Base-by-base conservation (phyloP, 257 asterid genomes). In the Gynochthodes officinalis region DNA sequence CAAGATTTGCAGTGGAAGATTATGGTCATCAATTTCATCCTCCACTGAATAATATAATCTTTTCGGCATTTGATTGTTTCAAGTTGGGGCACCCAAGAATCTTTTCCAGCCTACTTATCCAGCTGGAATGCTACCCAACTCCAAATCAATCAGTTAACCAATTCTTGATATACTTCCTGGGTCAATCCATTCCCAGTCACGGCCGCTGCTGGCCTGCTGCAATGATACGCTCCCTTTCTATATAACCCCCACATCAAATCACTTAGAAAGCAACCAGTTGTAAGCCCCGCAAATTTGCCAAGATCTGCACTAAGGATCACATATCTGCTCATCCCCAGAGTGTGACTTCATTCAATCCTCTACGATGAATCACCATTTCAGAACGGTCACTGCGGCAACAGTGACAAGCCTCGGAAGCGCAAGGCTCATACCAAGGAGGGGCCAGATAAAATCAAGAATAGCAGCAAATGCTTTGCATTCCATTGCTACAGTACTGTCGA, bases 381-480 rank as follows among this genome's bases (percentile, higher is more conserved):
- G 75, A 44, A 49, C 73, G 27, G 77, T 33, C 3, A 42, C 77
- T 53, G 72, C 73, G 19, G 75, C 85, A 71, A 64, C 82, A 50
- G 63, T 71, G 28, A 63, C 69, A 62, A 62, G 81, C 33, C 40
- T 75, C 19, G 69, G 76, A 30, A 64, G 60, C 48, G 18, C 76
- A 21, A 73, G 81, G 72, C 79, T 81, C 8, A 28, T 76, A 8
- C 89, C 89, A 2, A 80, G 68, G 60, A 84, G 89, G 68, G 87
- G 91, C 6, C 86, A 81, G n/a, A 75, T 86, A 44, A 84, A 86
- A 73, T 73, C 65, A 32, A 82, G 84, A 74, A 84, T 84, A 6
- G 85, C 85, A 60, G 81, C 82, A 37, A 81, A 77, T 70, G 86
- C 86, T 67, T 59, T 86, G 5, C 79, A 78, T 62, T 74, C 83